Percentiles rank a stretch among this genome's conserved stretches.
Evolutionary conservation across 768 basidiomycete genomes (phyloP).

Genomic region (Hypholoma sublateritium): DNA sequence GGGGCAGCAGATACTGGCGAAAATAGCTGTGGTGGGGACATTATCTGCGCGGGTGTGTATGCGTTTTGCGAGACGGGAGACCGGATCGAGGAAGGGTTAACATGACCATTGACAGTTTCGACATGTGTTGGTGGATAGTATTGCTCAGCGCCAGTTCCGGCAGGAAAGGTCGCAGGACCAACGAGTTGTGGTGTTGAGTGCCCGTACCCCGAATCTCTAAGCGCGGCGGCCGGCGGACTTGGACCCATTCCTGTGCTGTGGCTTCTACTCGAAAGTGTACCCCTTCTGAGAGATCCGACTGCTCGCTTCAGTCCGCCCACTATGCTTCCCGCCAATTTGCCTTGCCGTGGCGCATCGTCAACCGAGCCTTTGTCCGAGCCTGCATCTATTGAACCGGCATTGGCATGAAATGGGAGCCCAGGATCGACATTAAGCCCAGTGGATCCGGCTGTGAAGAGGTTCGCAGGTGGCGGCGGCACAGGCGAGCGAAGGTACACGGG

Average conservation of each 20-base stretch:
- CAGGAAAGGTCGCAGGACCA: background rate
- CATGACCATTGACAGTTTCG: too few relatives aligned
- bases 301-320: conserved; percentile 33
- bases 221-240: background rate
- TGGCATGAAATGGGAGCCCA: conserved; percentile 21
- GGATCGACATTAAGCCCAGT: conserved; percentile 22
- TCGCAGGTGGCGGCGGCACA: conserved; percentile 21
- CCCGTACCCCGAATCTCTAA: conserved; percentile 21
- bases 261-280: background rate
- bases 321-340: conserved; percentile 25
- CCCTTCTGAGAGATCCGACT: conserved; percentile 17
- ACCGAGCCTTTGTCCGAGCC: conserved; percentile 4
- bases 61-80: background rate
- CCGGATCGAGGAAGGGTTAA: background rate
- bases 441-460: conserved; percentile 11
- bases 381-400: conserved; percentile 13
- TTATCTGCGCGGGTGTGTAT: background rate
- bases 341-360: conserved; percentile 3
- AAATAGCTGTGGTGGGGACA: conserved; percentile 15
- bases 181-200: conserved; percentile 4
- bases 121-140: too few relatives aligned
- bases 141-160: too few relatives aligned
- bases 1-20: conserved; percentile 43
- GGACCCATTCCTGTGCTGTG: background rate
- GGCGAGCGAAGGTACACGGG: conserved; percentile 10